phyloP scores from a whole-genome alignment of 2,329 filamentous ascomycete species.

The Claviceps paspali region DNA sequence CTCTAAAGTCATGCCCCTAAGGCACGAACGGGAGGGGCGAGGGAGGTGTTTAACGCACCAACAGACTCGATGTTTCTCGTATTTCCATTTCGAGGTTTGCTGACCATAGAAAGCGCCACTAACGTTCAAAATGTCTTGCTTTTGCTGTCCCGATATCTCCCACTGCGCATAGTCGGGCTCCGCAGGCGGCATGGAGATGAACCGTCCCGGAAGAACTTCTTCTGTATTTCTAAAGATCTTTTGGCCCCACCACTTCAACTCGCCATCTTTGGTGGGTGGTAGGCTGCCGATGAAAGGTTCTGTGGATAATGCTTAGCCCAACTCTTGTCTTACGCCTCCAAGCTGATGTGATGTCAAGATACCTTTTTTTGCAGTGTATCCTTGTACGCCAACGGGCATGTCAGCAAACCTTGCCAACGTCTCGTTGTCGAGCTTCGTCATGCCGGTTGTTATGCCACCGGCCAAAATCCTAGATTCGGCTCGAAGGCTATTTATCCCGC shows the following conservation, averaged over 20 bases:
- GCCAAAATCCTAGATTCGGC: constrained; percentile 40
- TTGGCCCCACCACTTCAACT: constrained; percentile 47
- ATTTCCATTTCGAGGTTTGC: constrained; percentile 37
- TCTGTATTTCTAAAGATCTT: constrained; percentile 42
- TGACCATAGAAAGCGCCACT: constrained; percentile 44
- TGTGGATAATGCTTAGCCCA: constrained; percentile 14
- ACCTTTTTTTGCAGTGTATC: constrained; percentile 22
- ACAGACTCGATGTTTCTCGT: constrained; percentile 49
- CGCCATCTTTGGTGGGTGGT: constrained; percentile 33
- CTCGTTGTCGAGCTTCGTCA: constrained; percentile 34
- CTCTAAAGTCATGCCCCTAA: too few relatives aligned
- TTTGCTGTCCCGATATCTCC: constrained; percentile 38
- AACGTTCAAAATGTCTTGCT: constrained; percentile 42
- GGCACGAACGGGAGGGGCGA: too few relatives aligned
- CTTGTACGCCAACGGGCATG: constrained; percentile 34
- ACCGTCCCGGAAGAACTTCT: constrained; percentile 35
- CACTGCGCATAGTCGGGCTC: constrained; percentile 46
- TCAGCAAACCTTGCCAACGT: constrained; percentile 28
- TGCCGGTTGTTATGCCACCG: constrained; percentile 42
- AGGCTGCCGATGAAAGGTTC: constrained; percentile 42
- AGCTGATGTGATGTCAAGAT: neutral
- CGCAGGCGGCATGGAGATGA: constrained; percentile 41
- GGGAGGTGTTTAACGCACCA: constrained; percentile 33
- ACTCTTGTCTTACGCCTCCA: too few relatives aligned
- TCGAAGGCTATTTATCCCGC: constrained; percentile 30